Percentiles rank a stretch among this genome's conserved stretches.
phyloP scores from a whole-genome alignment of 78 protist genomes.

The Speleostelium caveatum region DNA sequence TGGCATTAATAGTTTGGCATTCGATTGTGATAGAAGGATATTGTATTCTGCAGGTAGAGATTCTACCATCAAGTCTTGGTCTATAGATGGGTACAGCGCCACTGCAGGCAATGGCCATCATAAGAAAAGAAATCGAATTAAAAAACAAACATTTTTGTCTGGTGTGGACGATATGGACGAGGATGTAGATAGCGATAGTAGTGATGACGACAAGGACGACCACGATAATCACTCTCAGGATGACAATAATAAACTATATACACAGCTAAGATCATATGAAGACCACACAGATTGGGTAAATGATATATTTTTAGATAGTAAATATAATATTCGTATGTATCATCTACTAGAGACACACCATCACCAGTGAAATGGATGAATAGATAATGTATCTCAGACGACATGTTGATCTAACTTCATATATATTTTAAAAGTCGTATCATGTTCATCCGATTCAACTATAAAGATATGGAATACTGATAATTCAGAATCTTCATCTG shows the following conservation, averaged over 20 bases:
- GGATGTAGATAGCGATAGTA: neutral
- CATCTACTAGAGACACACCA: neutral
- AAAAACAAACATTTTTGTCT: too few relatives aligned
- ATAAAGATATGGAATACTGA: conserved; percentile 57
- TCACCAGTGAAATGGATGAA: neutral
- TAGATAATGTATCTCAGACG: neutral
- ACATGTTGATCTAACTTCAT: neutral
- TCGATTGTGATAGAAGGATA: neutral
- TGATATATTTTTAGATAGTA: conserved; percentile 33
- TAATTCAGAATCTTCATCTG: conserved; percentile 11
- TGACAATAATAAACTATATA: neutral
- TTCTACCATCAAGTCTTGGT: conserved; percentile 43
- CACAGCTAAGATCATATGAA: conserved; percentile 34
- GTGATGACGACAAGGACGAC: neutral
- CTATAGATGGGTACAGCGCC: neutral
- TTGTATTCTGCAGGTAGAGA: conserved; percentile 63
- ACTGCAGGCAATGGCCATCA: neutral
- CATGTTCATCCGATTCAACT: conserved; percentile 71
- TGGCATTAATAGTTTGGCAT: conserved; percentile 47
- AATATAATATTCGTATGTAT: conserved; percentile 44
- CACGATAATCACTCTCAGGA: neutral
- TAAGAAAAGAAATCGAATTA: neutral
- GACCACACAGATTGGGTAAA: conserved; percentile 74
- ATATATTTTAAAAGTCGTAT: conserved; percentile 21
- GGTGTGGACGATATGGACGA: neutral